Evolutionary conservation across 176 grass and related monocot species (phyloP), one percentile per base, ranked within the genome.

Genomic region (Puccinellia tenuiflora): DNA sequence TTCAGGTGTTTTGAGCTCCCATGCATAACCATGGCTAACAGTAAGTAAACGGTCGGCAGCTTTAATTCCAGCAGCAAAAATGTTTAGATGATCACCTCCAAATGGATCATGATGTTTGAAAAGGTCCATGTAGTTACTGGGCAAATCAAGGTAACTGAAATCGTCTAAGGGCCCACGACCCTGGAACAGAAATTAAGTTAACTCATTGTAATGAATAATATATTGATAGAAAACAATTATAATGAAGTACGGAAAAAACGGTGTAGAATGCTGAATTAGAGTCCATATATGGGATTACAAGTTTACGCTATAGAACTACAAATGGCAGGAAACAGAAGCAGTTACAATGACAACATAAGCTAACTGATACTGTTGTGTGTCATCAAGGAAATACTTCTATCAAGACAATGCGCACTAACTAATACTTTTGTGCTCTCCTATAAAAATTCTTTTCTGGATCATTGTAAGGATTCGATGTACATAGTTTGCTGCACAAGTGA

Each of bases 1-100:
- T 88, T 98, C 93, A 65, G 91, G 59, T 79, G 93, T 95, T 94
- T 93, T 98, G 57, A 98, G 59, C 73, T 93, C 96, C 93, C 93
- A 89, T 56, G 96, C 83, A 90, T 98, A 98, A 75, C 93, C 96
- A 85, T 90, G 89, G 64, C 96, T 98, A 75, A 99, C 93, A 61
- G 93, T 96, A 80, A 99, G 85, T 82, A 99, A 79, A 63, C 89
- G 83, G 37, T 96, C 96, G 34, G 93, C 91, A n/a, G 91, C 83
- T 89, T 81, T 99, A 85, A 99, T 85, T 83, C 96, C 91, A 72
- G 93, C 93, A 3, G 91, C 85, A 85, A 99, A 96, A 73, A 99
- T 96, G 57, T 99, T 99, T 73, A 87, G 86, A 73, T 99, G 96
- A 68, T 96, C 92, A 42, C 96, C 96, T 72, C 93, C 96, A 57